Evolutionary conservation across 1,284 basidiomycete genomes (phyloP).

Genomic region (Xerocomus nothofagi): DNA sequence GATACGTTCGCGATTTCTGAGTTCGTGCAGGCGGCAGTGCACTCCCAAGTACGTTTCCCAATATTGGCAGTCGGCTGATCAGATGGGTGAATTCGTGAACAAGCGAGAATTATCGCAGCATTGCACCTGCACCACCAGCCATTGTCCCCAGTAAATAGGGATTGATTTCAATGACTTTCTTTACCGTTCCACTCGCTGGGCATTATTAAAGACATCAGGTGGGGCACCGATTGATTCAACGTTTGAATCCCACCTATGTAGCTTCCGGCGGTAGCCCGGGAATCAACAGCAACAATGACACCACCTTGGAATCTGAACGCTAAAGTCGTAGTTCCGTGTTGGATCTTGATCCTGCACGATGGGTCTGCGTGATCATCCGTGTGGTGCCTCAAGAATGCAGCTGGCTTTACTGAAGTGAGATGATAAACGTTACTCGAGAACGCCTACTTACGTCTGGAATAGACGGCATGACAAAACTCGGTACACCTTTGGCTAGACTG

Average conservation of each 20-base stretch:
- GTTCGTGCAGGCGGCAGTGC: conserved; percentile 95
- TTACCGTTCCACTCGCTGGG: conserved; percentile 90
- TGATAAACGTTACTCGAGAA: not conserved
- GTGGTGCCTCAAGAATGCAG: conserved; percentile 84
- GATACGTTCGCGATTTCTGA: conserved; percentile 96
- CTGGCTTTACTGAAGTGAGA: conserved; percentile 59
- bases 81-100: conserved; percentile 7
- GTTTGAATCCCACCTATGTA: conserved; percentile 76
- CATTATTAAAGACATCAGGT: conserved; percentile 4
- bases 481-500: conserved; percentile 64
- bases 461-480: conserved; percentile 67
- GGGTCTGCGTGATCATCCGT: conserved; percentile 94
- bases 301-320: conserved; percentile 97
- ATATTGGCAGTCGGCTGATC: conserved; percentile 85
- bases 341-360: conserved; percentile 94
- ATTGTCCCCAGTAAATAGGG: conserved; percentile 98
- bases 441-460: conserved; percentile 66
- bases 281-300: conserved; percentile 98
- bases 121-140: conserved; percentile 95
- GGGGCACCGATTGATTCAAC: not conserved
- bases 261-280: conserved; percentile 94
- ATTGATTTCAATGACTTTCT: conserved; percentile 99
- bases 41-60: conserved; percentile 99
- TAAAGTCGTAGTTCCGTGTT: conserved; percentile 98
- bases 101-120: conserved; percentile 1